Conservation (phyloP, 1,284 basidiomycete species). For the Cryptococcus depauperatus region DNA sequence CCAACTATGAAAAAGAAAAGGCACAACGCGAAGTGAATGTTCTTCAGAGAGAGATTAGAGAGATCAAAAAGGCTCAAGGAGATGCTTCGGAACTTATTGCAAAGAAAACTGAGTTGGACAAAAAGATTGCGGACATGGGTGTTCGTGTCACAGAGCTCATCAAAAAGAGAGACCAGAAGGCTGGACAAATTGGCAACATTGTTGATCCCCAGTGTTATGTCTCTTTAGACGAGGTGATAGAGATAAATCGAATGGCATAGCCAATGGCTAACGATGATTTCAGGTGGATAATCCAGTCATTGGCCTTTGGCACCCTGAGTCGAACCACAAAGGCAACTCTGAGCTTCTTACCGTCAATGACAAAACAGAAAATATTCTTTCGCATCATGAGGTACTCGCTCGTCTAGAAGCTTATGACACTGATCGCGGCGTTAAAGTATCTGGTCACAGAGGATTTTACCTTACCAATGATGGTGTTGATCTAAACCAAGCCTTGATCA, state of each 20-base stretch:
- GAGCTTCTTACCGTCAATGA: constrained; percentile 50
- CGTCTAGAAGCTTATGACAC: constrained; percentile 92
- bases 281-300: constrained; percentile 83
- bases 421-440: constrained; percentile 87
- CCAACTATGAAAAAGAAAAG: constrained; percentile 49
- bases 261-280: neutral
- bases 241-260: neutral
- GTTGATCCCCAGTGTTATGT: constrained; percentile 81
- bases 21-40: constrained; percentile 77
- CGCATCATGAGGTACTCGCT: constrained; percentile 93
- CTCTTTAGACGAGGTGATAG: constrained; percentile 73
- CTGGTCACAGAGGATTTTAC: constrained; percentile 94
- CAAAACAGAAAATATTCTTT: constrained; percentile 64
- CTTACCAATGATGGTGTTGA: constrained; percentile 92
- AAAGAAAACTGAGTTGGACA: constrained; percentile 73
- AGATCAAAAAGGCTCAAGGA: constrained; percentile 93
- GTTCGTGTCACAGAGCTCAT: constrained; percentile 64
- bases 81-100: constrained; percentile 75
- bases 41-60: constrained; percentile 85
- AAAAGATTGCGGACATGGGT: constrained; percentile 57
- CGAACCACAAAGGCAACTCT: constrained; percentile 52
- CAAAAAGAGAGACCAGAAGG: constrained; percentile 64
- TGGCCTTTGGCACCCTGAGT: constrained; percentile 78
- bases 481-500: constrained; percentile 92
- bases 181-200: constrained; percentile 80